phyloP scores from a whole-genome alignment of 441 rosid genomes.

The Macaranga tanarius region DNA sequence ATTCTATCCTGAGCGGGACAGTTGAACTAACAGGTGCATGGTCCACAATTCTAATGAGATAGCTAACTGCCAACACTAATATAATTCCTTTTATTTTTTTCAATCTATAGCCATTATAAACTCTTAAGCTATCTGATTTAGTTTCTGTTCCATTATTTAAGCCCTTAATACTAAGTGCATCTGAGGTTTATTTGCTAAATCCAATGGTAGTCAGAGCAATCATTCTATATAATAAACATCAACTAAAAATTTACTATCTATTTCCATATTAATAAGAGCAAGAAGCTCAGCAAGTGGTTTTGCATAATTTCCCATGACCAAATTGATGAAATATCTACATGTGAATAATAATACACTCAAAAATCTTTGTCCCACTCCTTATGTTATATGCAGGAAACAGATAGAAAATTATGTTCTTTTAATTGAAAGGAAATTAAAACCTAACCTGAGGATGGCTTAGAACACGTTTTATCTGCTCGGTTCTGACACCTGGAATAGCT shows the following conservation, averaged over 20 bases:
- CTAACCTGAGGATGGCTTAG: slow-evolving; percentile 58
- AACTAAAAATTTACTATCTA: neutral
- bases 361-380: no score
- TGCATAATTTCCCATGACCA: neutral
- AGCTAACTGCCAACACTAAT: neutral
- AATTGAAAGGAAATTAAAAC: slow-evolving; percentile 1
- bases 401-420: no score
- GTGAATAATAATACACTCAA: neutral
- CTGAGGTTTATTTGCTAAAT: neutral
- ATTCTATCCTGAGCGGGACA: neutral
- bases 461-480: slow-evolving; percentile 48
- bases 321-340: neutral
- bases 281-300: neutral
- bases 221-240: neutral
- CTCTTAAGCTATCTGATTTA: neutral
- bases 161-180: neutral
- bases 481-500: slow-evolving; percentile 53
- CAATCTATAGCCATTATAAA: no score
- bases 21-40: neutral
- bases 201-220: neutral
- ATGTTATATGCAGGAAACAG: no score
- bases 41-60: neutral
- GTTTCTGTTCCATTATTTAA: neutral
- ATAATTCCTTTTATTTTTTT: no score
- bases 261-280: neutral